Evolutionary conservation across 441 rosid species (phyloP), one percentile per base, ranked within the genome.

Genomic region (Euphorbia corollata): DNA sequence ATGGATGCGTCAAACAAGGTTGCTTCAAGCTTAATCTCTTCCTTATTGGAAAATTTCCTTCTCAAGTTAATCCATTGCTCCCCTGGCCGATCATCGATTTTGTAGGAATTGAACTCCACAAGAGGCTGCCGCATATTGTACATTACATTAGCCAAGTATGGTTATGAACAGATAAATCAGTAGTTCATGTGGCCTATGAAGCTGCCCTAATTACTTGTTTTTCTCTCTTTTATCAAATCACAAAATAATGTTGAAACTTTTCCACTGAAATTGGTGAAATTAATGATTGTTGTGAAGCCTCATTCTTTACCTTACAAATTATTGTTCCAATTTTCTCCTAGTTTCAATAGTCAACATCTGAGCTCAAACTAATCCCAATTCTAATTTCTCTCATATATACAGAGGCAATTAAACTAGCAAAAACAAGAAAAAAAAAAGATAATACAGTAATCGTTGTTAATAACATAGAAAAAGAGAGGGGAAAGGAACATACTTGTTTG

Each of bases 51-150:
- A 71, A 76, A 90, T 73, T 71, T 84, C 61, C 87, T 83, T 58
- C 57, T 77, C 85, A 90, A 65, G 67, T 77, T 82, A 73, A 90
- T 79, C 97, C 98, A 90, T n/a, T 84, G 93, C 78, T 92, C 90
- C 51, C 98, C 96, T 22, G 88, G 80, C 32, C 77, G 81, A 62
- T 86, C 89, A 69, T 88, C 82, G 7, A 90, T 57, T 6, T 68
- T 73, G 74, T 84, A 92, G 30, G 86, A 81, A 39, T 76, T 80
- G 34, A 71, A 86, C 74, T 73, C 64, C 57, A 69, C 59, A 34
- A 75, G 64, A 45, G 79, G 84, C 97, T 92, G 90, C 77, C 63
- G 61, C 58, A 9, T 36, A 32, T 69, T 23, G 3, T 32, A 4
- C 6, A 23, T 34, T 30, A 0, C 45, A 27, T 19, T 32, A 20